Conservation (phyloP, 2,329 filamentous ascomycete species). For the Fusarium burgessii region DNA sequence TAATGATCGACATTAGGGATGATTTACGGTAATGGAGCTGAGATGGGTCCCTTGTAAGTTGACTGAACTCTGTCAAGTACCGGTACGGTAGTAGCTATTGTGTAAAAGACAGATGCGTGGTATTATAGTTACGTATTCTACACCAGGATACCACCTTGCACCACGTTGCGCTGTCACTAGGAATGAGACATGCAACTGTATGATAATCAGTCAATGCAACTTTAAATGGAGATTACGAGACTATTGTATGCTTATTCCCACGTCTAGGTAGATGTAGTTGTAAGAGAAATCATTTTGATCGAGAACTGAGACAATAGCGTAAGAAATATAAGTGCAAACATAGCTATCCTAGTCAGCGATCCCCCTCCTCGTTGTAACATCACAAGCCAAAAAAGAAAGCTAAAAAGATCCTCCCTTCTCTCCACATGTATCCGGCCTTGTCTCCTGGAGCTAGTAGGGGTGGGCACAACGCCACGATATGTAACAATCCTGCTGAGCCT, state of each 20-base stretch:
- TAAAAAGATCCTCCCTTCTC: constrained; percentile 5
- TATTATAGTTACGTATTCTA: neutral
- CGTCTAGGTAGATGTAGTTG: neutral
- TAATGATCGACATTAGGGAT: constrained; percentile 31
- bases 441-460: constrained; percentile 28
- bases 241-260: constrained; percentile 5
- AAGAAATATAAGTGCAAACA: neutral
- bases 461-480: constrained; percentile 17
- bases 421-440: constrained; percentile 11
- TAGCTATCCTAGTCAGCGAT: constrained; percentile 3
- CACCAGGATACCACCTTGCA: constrained; percentile 6
- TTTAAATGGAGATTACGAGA: neutral
- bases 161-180: constrained; percentile 8
- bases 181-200: constrained; percentile 24
- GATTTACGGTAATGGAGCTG: constrained; percentile 19
- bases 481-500: constrained; percentile 26
- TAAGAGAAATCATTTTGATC: neutral
- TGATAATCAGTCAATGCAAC: constrained; percentile 16
- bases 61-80: constrained; percentile 4
- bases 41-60: constrained; percentile 6
- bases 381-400: neutral
- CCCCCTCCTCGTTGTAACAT: neutral
- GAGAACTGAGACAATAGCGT: neutral
- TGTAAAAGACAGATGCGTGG: constrained; percentile 7
- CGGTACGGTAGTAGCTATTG: constrained; percentile 17